Evolutionary conservation across 352 stramenopile genomes (phyloP).

Genomic region (Phytophthora pinifolia): DNA sequence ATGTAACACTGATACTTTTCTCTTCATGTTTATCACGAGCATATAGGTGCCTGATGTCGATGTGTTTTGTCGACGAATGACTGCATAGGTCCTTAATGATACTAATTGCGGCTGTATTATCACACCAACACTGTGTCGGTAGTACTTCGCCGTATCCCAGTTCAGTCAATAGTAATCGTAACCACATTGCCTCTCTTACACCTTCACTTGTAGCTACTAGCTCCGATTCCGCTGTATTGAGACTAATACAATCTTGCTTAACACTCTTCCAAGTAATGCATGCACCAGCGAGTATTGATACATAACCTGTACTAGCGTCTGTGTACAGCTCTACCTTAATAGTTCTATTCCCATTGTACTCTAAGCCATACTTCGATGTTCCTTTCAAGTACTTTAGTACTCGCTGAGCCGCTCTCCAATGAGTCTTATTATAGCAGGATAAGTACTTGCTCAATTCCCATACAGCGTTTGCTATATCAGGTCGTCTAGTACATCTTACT

Average conservation of each 20-base stretch:
- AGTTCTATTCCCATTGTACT: constrained; percentile 6
- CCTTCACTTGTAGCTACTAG: constrained; percentile 6
- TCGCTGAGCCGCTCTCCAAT: constrained; percentile 11
- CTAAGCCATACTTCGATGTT: constrained; percentile 13
- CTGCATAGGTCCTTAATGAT: too few relatives aligned
- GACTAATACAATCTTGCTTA: constrained; percentile 12
- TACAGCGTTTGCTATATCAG: constrained; percentile 10
- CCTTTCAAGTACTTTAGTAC: constrained; percentile 20
- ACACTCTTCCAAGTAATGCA: constrained; percentile 13
- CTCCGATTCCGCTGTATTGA: constrained; percentile 5
- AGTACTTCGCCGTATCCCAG: too few relatives aligned
- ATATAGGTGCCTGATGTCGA: constrained; percentile 7
- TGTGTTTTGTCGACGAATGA: neutral
- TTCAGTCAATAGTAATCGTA: constrained; percentile 1
- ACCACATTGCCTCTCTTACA: constrained; percentile 4
- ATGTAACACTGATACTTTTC: constrained; percentile 3
- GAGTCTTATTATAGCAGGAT: constrained; percentile 20
- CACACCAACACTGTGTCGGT: too few relatives aligned
- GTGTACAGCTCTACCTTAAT: constrained; percentile 7
- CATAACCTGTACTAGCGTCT: constrained; percentile 10
- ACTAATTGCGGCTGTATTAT: too few relatives aligned
- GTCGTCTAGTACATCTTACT: constrained; percentile 6
- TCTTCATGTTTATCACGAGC: constrained; percentile 6
- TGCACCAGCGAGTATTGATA: constrained; percentile 11
- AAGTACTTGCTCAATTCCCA: constrained; percentile 15